phyloP scores from a whole-genome alignment of 169 alveolate species.

The Cryptosporidium parvum region DNA sequence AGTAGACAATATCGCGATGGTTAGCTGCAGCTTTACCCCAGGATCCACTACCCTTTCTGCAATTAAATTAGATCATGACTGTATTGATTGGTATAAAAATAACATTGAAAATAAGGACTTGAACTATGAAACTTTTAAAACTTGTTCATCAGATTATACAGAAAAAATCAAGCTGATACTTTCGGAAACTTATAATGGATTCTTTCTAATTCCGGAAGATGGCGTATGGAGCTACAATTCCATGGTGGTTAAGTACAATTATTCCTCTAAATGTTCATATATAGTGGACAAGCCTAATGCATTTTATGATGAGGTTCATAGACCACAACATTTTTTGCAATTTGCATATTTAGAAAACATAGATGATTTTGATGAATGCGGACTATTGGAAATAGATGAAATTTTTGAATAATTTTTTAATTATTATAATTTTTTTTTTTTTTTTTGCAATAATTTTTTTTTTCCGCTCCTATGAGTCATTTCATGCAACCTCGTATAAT shows the following conservation, averaged over 20 bases:
- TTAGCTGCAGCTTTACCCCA: constrained; percentile 95
- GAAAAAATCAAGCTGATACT: constrained; percentile 95
- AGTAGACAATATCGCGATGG: constrained; percentile 77
- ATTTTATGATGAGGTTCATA: constrained; percentile 97
- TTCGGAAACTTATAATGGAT: constrained; percentile 97
- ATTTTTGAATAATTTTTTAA: constrained; percentile 27
- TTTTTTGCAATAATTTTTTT: not conserved
- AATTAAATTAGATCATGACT: constrained; percentile 92
- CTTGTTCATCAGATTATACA: constrained; percentile 76
- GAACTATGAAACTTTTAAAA: not conserved
- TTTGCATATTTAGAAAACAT: constrained; percentile 80
- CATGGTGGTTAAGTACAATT: constrained; percentile 91
- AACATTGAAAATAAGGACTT: constrained; percentile 78
- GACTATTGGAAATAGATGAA: constrained; percentile 38
- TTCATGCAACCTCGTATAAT: constrained; percentile 70
- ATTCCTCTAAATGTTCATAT: constrained; percentile 48
- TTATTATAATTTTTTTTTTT: not conserved
- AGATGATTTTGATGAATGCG: constrained; percentile 74
- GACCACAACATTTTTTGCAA: constrained; percentile 87
- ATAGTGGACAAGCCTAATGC: constrained; percentile 96
- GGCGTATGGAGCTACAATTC: constrained; percentile 99
- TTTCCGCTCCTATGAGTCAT: constrained; percentile 28
- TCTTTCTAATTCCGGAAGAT: constrained; percentile 98
- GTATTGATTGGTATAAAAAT: constrained; percentile 93
- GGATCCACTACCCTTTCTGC: constrained; percentile 98